These are phyloP conservation scores for Xylaria sp. DNA, from an alignment of 2,329 filamentous ascomycete species.

Conservation along the genomic window DNA sequence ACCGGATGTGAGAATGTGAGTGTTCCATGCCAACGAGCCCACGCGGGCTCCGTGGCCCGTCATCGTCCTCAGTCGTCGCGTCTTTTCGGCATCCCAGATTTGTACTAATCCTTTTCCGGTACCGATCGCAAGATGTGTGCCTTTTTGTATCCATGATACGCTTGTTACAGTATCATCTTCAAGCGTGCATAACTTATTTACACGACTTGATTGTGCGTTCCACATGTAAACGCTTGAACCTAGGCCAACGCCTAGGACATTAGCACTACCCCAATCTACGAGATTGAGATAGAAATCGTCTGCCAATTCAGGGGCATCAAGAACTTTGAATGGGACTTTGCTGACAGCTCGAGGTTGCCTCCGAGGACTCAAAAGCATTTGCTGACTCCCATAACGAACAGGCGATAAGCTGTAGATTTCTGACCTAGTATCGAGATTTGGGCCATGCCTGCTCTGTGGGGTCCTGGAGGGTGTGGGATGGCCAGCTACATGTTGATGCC, in stretches of 20 bases:
- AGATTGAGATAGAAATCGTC: conserved; percentile 98
- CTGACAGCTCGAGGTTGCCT: conserved; percentile 89
- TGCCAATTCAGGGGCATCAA: conserved; percentile 93
- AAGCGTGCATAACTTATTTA: conserved; percentile 92
- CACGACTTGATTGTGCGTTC: conserved; percentile 89
- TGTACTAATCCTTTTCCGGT: conserved; percentile 94
- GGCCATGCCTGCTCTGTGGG: conserved; percentile 83
- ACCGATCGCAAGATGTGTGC: conserved; percentile 93
- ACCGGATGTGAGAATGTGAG: conserved; percentile 94
- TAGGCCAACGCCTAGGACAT: conserved; percentile 89
- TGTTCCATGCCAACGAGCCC: conserved; percentile 95
- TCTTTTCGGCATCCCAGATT: conserved; percentile 94
- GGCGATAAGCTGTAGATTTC: conserved; percentile 96
- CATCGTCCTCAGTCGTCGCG: conserved; percentile 89
- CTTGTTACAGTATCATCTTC: conserved; percentile 94
- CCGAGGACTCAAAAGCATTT: conserved; percentile 87
- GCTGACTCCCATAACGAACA: conserved; percentile 89
- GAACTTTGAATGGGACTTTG: conserved; percentile 96
- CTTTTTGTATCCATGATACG: conserved; percentile 97
- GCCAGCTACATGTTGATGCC: conserved; percentile 71
- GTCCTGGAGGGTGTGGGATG: conserved; percentile 89
- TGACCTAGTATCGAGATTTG: conserved; percentile 85
- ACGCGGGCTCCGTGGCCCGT: conserved; percentile 93
- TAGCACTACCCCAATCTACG: conserved; percentile 96
- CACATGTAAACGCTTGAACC: conserved; percentile 97